Percentiles rank a stretch among this genome's conserved stretches.
These are phyloP conservation scores for Penicillium argentinense DNA, from an alignment of 495 filamentous ascomycete genomes.

Conservation along the genomic window DNA sequence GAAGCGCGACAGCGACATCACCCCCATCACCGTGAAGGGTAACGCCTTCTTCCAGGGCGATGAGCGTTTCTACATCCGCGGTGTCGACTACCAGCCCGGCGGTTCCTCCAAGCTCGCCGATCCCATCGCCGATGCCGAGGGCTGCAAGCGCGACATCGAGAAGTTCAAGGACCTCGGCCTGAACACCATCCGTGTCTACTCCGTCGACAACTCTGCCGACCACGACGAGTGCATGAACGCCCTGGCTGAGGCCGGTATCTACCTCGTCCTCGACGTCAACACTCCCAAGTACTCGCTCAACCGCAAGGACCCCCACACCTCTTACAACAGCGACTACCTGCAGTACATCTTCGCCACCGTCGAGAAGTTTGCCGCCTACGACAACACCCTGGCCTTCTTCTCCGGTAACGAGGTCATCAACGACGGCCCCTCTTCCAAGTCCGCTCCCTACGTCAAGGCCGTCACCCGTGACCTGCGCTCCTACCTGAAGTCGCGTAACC, in stretches of 20 bases:
- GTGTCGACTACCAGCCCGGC: slow-evolving; percentile 94
- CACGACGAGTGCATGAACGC: slow-evolving; percentile 84
- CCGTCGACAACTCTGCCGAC: slow-evolving; percentile 80
- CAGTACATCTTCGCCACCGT: slow-evolving; percentile 93
- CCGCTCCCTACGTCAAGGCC: slow-evolving; percentile 90
- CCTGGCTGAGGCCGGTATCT: slow-evolving; percentile 83
- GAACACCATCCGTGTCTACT: slow-evolving; percentile 93
- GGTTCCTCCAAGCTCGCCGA: slow-evolving; percentile 77
- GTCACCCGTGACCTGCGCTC: slow-evolving; percentile 88
- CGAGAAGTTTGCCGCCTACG: slow-evolving; percentile 81
- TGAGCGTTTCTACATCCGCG: slow-evolving; percentile 87
- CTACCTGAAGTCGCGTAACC: slow-evolving; percentile 73
- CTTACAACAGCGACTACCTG: slow-evolving; percentile 91
- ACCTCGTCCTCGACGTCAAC: slow-evolving; percentile 85
- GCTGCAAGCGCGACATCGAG: slow-evolving; percentile 80
- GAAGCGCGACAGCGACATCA: slow-evolving; percentile 41
- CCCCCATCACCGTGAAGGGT: slow-evolving; percentile 58
- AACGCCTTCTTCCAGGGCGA: slow-evolving; percentile 84
- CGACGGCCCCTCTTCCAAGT: slow-evolving; percentile 66
- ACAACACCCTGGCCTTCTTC: slow-evolving; percentile 93
- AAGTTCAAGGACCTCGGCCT: slow-evolving; percentile 83
- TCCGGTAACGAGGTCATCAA: slow-evolving; percentile 98
- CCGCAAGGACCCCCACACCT: slow-evolving; percentile 67
- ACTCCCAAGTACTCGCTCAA: slow-evolving; percentile 80
- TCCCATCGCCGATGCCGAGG: slow-evolving; percentile 68